Evolutionary conservation across 2,329 filamentous ascomycete genomes (phyloP).

Genomic region (Venturia oleaginea): DNA sequence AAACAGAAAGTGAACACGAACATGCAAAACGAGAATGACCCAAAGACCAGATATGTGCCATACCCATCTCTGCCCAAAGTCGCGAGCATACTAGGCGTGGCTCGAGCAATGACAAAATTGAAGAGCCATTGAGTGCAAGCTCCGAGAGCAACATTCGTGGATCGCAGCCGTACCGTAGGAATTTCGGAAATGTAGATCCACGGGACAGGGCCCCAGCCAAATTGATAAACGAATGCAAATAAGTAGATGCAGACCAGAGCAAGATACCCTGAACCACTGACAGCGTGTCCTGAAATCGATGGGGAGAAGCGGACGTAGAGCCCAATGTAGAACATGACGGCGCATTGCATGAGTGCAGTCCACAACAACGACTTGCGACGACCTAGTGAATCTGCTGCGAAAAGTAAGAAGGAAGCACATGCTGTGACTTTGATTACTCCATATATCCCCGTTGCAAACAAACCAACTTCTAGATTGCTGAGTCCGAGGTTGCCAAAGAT

Average conservation of each 20-base stretch:
- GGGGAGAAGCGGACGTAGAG: conserved; percentile 57
- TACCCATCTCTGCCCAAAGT: conserved; percentile 42
- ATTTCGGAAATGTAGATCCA: conserved; percentile 69
- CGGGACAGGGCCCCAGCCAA: conserved; percentile 54
- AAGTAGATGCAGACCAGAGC: conserved; percentile 64
- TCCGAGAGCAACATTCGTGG: conserved; percentile 58
- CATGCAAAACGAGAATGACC: conserved; percentile 56
- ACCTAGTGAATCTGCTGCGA: conserved; percentile 61
- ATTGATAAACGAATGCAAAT: conserved; percentile 62
- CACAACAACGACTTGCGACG: conserved; percentile 53
- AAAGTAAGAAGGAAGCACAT: conserved; percentile 55
- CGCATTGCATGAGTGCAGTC: conserved; percentile 54
- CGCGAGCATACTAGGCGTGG: conserved; percentile 58
- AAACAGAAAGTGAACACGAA: conserved; percentile 58
- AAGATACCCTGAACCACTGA: conserved; percentile 59
- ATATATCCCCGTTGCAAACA: conserved; percentile 67
- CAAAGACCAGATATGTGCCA: conserved; percentile 60
- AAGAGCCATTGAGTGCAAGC: conserved; percentile 66
- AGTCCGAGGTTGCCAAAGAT: conserved; percentile 62
- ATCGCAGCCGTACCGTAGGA: conserved; percentile 55
- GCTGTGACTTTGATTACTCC: conserved; percentile 61
- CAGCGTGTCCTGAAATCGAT: conserved; percentile 43
- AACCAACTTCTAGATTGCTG: conserved; percentile 44
- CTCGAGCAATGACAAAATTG: conserved; percentile 62
- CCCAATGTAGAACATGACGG: conserved; percentile 62